Evolutionary conservation across 129 eudicot species (phyloP).

Genomic region (Sambucus nigra): DNA sequence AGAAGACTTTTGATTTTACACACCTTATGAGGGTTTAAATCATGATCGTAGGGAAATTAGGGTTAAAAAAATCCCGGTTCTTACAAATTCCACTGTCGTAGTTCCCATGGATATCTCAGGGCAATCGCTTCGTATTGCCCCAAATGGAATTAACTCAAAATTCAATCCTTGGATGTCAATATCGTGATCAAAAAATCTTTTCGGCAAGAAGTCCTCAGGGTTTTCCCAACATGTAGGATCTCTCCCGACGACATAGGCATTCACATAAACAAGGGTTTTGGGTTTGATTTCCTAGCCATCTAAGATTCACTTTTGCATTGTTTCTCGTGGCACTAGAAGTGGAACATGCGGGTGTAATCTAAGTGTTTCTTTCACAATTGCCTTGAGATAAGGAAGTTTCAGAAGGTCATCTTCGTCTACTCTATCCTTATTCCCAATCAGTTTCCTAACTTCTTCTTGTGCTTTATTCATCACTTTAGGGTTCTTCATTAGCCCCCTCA

Average conservation of each 20-base stretch:
- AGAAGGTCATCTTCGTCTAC: constrained; percentile 23
- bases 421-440: constrained; percentile 16
- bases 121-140: constrained; percentile 30
- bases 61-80: too few relatives aligned
- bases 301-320: constrained; percentile 11
- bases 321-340: constrained; percentile 28
- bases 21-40: too few relatives aligned
- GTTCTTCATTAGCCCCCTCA: background rate
- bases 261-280: constrained; percentile 30
- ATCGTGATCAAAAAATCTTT: constrained; percentile 19
- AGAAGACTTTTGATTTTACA: too few relatives aligned
- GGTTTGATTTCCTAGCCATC: constrained; percentile 25
- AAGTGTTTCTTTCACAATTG: constrained; percentile 27
- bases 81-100: constrained; percentile 10
- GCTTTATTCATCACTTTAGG: constrained; percentile 13
- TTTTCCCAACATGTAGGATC: constrained; percentile 40
- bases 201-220: constrained; percentile 24
- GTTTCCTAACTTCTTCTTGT: constrained; percentile 31
- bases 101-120: constrained; percentile 24
- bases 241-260: constrained; percentile 35
- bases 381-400: constrained; percentile 23
- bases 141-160: constrained; percentile 29
- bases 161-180: constrained; percentile 25
- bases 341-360: constrained; percentile 25
- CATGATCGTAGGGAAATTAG: too few relatives aligned